Evolutionary conservation across 352 stramenopile species (phyloP).

Genomic region (Elongisporangium prolatum): DNA sequence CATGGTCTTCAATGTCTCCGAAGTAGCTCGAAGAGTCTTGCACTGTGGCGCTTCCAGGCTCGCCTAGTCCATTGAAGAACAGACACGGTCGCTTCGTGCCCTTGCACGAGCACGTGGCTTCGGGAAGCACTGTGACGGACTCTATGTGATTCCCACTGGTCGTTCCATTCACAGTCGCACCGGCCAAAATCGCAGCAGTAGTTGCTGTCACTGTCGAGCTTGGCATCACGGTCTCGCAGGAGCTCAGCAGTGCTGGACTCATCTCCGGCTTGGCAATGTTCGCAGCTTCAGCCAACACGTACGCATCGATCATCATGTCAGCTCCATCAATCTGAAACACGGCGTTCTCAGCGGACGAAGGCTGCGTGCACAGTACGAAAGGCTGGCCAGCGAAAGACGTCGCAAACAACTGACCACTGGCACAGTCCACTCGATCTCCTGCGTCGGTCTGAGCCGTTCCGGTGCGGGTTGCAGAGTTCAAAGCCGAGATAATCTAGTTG

Average conservation of each 20-base stretch:
- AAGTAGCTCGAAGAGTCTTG: conserved; percentile 36
- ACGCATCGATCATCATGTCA: conserved; percentile 38
- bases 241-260: conserved; percentile 5
- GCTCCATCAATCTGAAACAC: conserved; percentile 37
- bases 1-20: conserved; percentile 34
- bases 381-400: conserved; percentile 28
- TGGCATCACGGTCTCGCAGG: conserved; percentile 15
- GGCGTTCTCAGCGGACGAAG: conserved; percentile 9
- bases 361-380: conserved; percentile 32
- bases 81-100: conserved; percentile 32
- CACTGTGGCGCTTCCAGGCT: conserved; percentile 18
- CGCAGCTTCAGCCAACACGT: conserved; percentile 10
- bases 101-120: conserved; percentile 36
- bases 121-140: conserved; percentile 2
- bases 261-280: neutral
- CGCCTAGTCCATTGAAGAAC: conserved; percentile 51
- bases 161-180: neutral
- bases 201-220: conserved; percentile 4
- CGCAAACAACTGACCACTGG: neutral
- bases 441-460: neutral
- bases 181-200: neutral
- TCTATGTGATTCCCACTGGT: neutral
- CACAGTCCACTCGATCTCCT: neutral
- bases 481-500: neutral
- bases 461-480: neutral